Base-by-base conservation (phyloP, 352 stramenopile species). In the Globisporangium yorkense region DNA sequence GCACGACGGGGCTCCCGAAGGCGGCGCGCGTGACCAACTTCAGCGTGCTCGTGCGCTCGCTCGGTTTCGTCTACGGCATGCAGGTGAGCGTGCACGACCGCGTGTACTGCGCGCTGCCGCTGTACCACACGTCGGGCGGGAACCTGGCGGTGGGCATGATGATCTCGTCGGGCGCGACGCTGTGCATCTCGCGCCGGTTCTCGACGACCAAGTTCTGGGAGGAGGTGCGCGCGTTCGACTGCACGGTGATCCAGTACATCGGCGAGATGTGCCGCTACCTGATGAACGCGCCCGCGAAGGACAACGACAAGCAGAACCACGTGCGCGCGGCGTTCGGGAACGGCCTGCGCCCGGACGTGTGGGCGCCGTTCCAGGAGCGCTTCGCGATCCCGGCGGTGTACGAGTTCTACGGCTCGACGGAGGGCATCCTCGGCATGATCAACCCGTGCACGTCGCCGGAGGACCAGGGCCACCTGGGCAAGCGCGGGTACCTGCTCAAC, bases 371-470 rank as follows among this genome's bases (percentile, higher is more conserved):
- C 63, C 79, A 96, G 70, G 65, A 80, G 15, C 80, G 88, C 29
- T 97, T 96, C 62, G 65, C 74, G 45, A 93, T 98, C 48, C 70
- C 85, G 6, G 65, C 73, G 8, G 84, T 97, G 49, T 89, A 84
- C 44, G 91, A 98, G 74, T 97, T 98, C 59, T 98, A 97, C 60
- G 89, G 86, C 15, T 89, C 90, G 0, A 97, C 92, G 0, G 92
- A 98, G 66, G 88, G 87, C 0, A 87, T 93, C 6, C 72, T 88
- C 31, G 84, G 74, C 13, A 82, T 96, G 57, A 53, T 94, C 29
- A 96, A 97, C 61, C 53, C 77, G 21, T 96, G 87, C 56, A 85
- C 67, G 51, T 71, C 59, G 12, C 67, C 66, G 3, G 70, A 57
- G 2, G 81, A 91, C 29, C 80, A 77, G 24, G 84, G 80, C 45